phyloP scores from a whole-genome alignment of 2,329 filamentous ascomycete genomes.

The Ilyonectria sp. region DNA sequence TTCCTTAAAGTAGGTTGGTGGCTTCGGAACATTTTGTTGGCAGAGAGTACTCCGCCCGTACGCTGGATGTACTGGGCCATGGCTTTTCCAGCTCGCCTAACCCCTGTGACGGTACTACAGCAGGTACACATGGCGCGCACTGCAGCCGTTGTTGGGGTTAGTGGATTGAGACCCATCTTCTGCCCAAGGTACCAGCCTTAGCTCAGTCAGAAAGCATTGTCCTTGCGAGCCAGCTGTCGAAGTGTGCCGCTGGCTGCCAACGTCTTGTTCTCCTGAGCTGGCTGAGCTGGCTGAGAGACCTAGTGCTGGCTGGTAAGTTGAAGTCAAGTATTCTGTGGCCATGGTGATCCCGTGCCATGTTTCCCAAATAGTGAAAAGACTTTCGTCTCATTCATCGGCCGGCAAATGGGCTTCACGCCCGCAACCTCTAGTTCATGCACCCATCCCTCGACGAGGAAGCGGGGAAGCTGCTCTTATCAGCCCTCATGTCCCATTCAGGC shows the following conservation, averaged over 20 bases:
- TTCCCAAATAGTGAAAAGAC: constrained; percentile 14
- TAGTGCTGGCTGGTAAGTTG: constrained; percentile 3
- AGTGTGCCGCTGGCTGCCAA: too few species aligned
- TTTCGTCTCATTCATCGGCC: neutral
- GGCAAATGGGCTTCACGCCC: constrained; percentile 6
- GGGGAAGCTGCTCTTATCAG: neutral
- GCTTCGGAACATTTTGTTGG: neutral
- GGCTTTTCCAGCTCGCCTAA: neutral
- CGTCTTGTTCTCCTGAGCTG: too few species aligned
- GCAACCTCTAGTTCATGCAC: constrained; percentile 3
- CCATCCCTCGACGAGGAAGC: neutral
- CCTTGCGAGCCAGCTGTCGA: too few species aligned
- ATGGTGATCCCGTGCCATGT: constrained; percentile 22
- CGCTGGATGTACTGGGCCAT: neutral
- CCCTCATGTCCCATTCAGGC: neutral
- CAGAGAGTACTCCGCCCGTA: neutral
- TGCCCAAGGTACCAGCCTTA: too few species aligned
- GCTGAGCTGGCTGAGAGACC: neutral
- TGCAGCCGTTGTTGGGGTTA: too few species aligned
- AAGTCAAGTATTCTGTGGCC: constrained; percentile 15
- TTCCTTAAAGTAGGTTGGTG: neutral
- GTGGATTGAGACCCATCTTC: too few species aligned
- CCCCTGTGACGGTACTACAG: neutral
- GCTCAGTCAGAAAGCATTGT: too few species aligned
- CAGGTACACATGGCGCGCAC: neutral